A percentile compares a stretch with the other conserved stretches of the same genome.
phyloP scores from a whole-genome alignment of 768 basidiomycete genomes.

The Aureoboletus auriporus region DNA sequence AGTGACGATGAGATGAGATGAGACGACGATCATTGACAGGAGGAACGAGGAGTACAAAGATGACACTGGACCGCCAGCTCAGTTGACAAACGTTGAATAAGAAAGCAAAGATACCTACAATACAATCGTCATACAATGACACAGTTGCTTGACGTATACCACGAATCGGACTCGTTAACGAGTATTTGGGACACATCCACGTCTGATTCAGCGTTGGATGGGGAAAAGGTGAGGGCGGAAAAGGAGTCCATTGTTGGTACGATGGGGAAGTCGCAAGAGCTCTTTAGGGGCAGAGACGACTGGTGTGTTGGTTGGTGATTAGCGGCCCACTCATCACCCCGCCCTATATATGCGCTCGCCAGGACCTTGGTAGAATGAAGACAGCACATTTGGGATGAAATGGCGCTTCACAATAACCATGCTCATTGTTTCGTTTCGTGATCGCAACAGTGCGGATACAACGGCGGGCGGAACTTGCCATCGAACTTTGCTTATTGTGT shows the following conservation, averaged over 20 bases:
- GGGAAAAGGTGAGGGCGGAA: background rate
- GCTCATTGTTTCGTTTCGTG: background rate
- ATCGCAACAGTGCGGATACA: constrained; percentile 1
- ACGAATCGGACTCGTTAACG: constrained; percentile 3
- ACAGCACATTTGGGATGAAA: constrained; percentile 15
- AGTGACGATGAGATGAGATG: no score
- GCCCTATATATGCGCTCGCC: constrained; percentile 16
- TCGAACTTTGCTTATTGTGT: constrained; percentile 18
- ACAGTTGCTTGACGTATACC: background rate
- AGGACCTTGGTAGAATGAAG: background rate
- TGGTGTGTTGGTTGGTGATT: constrained; percentile 1
- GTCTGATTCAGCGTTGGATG: background rate
- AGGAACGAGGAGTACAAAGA: no score
- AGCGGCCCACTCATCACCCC: background rate
- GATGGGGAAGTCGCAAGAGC: constrained; percentile 1
- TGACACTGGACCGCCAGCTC: no score
- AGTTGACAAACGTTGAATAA: no score
- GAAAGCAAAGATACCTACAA: constrained; percentile 3
- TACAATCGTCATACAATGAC: constrained; percentile 13
- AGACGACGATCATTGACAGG: no score
- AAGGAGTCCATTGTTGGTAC: constrained; percentile 19
- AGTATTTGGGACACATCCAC: constrained; percentile 8
- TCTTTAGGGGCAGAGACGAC: constrained; percentile 5
- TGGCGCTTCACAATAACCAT: background rate
- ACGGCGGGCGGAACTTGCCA: constrained; percentile 5